Base-by-base conservation (phyloP, 1,139 yeast genomes). In the Saccharomyces hybrid region DNA sequence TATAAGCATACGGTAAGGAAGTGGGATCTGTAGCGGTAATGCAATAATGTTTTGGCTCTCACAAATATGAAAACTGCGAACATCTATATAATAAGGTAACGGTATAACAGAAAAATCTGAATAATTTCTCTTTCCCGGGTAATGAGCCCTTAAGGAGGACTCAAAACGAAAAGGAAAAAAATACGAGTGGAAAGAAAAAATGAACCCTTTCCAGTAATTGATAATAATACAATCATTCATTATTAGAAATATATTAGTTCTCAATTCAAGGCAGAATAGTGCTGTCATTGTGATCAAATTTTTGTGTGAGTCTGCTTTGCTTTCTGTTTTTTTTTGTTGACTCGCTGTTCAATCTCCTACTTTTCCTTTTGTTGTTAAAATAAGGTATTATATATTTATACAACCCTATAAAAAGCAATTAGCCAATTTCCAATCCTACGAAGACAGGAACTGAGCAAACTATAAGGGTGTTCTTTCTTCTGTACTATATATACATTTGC, bases 11-110 rank as follows among this genome's bases (percentile, higher is more conserved):
- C 44, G 19, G n/a, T 19, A 38, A 16, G 44, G 19, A 19, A 8
- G 9, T 11, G n/a, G 44, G 25, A 6, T 23, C 9, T 19, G 9
- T 28, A 32, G 23, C 25, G 16, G 9, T 38, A 11, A 47, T 51
- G 9, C 27, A 14, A 11, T 13, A 58, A 58, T 2, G 38, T 50
- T 11, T 32, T 54, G 5, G 48, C 42, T n/a, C 42, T 52, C 19
- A 19, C 25, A 19, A 38, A 4, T 11, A 34, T 3, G 16, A 8
- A 34, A 14, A 34, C 16, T 38, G 19, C 26, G 11, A 11, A 16
- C 5, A 38, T 23, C 25, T 16, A 38, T 11, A 19, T 5, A 23
- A 19, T 5, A 23, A 19, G 25, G 19, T 38, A 38, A 11, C 11
- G 19, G 16, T 14, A n/a, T 32, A 32, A 32, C 16, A 2, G 3